Evolutionary conservation across 1,284 basidiomycete species (phyloP).

Genomic region (Caloboletus inedulis): DNA sequence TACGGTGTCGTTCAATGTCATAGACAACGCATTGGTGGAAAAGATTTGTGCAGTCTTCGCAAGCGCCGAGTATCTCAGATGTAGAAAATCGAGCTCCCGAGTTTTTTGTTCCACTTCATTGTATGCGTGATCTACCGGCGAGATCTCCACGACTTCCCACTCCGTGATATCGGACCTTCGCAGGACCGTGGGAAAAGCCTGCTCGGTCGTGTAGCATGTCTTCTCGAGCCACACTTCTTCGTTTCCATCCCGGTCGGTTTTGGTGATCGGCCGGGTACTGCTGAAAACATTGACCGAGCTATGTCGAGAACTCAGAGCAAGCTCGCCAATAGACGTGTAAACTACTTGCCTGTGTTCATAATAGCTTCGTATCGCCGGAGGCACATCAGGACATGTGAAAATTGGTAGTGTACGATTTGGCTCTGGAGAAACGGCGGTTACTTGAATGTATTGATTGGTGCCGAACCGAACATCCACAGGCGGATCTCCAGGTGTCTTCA

Average conservation of each 20-base stretch:
- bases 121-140: constrained; percentile 84
- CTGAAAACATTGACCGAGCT: constrained; percentile 84
- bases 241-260: constrained; percentile 55
- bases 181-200: constrained; percentile 89
- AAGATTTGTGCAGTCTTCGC: constrained; percentile 71
- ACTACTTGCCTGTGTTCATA: constrained; percentile 75
- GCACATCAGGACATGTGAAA: constrained; percentile 85
- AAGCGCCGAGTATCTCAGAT: constrained; percentile 72
- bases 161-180: constrained; percentile 88
- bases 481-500: constrained; percentile 76
- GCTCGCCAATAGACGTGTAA: neutral
- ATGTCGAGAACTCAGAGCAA: constrained; percentile 1
- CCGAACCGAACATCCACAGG: constrained; percentile 78
- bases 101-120: constrained; percentile 77
- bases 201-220: constrained; percentile 82
- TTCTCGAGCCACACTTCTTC: constrained; percentile 89
- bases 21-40: constrained; percentile 82
- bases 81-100: constrained; percentile 68
- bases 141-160: constrained; percentile 73
- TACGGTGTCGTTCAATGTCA: constrained; percentile 84
- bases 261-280: constrained; percentile 67
- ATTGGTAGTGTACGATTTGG: constrained; percentile 77
- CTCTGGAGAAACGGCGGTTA: constrained; percentile 82
- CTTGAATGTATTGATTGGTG: constrained; percentile 85
- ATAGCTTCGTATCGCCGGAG: constrained; percentile 76